Evolutionary conservation across 192 early-diverging fungal genomes (phyloP).

Genomic region (Backusella parvicylindrica): DNA sequence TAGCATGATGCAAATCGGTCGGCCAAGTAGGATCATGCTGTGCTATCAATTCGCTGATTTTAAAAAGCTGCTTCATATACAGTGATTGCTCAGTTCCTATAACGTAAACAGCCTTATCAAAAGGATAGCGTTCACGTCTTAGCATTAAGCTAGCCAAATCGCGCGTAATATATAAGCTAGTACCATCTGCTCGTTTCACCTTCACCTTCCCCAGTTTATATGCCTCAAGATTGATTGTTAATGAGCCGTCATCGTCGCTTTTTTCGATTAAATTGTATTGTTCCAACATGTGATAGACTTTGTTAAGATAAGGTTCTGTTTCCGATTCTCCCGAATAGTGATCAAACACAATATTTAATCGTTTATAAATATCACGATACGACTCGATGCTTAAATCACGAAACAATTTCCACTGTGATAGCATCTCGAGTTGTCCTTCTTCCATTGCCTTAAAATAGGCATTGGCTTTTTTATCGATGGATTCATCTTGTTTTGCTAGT

Average conservation of each 20-base stretch:
- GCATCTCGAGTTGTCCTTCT: constrained; percentile 61
- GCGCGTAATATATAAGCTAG: constrained; percentile 85
- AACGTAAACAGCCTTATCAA: constrained; percentile 85
- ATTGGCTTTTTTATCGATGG: constrained; percentile 74
- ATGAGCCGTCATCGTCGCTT: constrained; percentile 65
- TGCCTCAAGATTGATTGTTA: constrained; percentile 70
- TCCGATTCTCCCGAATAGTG: constrained; percentile 90
- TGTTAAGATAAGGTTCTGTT: constrained; percentile 61
- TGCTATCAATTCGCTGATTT: constrained; percentile 66
- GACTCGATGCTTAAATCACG: constrained; percentile 80
- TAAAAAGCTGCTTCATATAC: constrained; percentile 90
- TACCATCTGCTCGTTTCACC: constrained; percentile 79
- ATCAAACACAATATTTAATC: constrained; percentile 82
- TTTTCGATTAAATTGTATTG: constrained; percentile 56
- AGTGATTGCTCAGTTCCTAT: constrained; percentile 80
- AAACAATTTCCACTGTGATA: constrained; percentile 80
- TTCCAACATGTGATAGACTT: constrained; percentile 63
- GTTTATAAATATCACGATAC: constrained; percentile 78
- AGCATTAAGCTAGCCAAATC: constrained; percentile 85
- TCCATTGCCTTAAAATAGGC: constrained; percentile 91
- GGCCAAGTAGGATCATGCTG: constrained; percentile 22
- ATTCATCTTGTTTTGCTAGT: constrained; percentile 55
- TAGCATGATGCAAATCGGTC: constrained; percentile 69
- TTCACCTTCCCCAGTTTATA: constrained; percentile 73
- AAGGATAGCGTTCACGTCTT: constrained; percentile 70